These are phyloP conservation scores for Nigrospora osmanthi DNA, from an alignment of 2,329 filamentous ascomycete genomes.

Conservation along the genomic window DNA sequence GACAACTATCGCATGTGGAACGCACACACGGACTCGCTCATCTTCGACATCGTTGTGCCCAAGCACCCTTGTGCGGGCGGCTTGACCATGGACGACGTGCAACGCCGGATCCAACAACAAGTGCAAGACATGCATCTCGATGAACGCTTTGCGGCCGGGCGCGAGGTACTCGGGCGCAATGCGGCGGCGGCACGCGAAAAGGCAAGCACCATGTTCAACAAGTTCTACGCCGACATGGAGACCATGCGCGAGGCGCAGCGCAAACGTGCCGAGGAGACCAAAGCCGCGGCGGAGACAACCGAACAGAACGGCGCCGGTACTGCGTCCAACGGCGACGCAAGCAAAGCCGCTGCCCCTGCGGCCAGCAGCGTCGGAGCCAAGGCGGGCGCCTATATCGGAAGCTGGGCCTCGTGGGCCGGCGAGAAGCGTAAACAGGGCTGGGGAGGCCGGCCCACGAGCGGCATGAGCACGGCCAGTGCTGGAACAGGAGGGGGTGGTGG, in stretches of 20 bases:
- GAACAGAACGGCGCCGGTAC: conserved; percentile 17
- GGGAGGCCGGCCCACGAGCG: conserved; percentile 29
- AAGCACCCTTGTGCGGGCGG: conserved; percentile 90
- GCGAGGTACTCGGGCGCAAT: conserved; percentile 81
- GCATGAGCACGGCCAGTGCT: conserved; percentile 17
- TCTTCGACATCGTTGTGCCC: conserved; percentile 92
- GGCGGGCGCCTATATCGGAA: conserved; percentile 58
- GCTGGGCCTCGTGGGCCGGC: conserved; percentile 63
- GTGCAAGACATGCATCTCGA: conserved; percentile 91
- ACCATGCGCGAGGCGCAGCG: conserved; percentile 66
- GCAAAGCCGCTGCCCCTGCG: conserved; percentile 34
- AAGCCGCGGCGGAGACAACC: conserved; percentile 15
- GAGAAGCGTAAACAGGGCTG: conserved; percentile 61
- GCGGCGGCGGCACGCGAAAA: conserved; percentile 83
- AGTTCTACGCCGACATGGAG: conserved; percentile 86
- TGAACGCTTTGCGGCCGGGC: conserved; percentile 75
- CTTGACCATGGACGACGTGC: conserved; percentile 88
- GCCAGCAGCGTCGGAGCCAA: conserved; percentile 43
- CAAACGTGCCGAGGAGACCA: conserved; percentile 50
- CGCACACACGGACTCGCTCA: conserved; percentile 68
- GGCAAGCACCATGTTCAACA: conserved; percentile 79
- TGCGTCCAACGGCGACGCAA: conserved; percentile 21
- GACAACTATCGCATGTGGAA: conserved; percentile 91
- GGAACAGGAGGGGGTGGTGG: conserved; percentile 11
- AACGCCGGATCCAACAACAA: conserved; percentile 81